Evolutionary conservation across 1,284 basidiomycete species (phyloP).

Genomic region (Cryptococcus neoformans): DNA sequence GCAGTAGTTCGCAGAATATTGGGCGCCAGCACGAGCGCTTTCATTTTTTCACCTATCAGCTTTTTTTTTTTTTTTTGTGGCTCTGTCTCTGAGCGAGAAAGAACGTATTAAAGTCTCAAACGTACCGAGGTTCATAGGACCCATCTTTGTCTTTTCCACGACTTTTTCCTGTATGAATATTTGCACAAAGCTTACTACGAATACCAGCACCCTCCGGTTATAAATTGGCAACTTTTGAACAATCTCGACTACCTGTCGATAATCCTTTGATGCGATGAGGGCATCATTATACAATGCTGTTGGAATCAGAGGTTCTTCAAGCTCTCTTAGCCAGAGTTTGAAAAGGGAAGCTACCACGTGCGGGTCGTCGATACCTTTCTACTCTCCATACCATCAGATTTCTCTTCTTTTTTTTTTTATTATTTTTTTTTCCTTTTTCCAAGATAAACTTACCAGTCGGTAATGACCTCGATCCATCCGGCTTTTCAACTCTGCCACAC

Average conservation of each 20-base stretch:
- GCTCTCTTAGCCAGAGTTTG: constrained; percentile 88
- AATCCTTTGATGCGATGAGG: constrained; percentile 57
- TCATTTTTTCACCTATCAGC: constrained; percentile 57
- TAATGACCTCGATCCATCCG: constrained; percentile 88
- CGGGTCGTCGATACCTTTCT: constrained; percentile 69
- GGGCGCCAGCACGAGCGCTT: constrained; percentile 77
- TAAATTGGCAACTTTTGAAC: constrained; percentile 73
- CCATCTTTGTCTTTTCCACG: constrained; percentile 77
- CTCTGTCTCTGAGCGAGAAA: background rate
- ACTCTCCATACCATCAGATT: background rate
- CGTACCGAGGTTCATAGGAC: constrained; percentile 49
- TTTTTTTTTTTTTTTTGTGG: no score
- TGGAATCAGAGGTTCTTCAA: constrained; percentile 81
- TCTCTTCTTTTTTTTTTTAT: background rate
- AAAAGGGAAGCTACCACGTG: constrained; percentile 81
- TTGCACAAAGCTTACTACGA: constrained; percentile 84
- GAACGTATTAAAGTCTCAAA: background rate
- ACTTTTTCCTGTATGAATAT: constrained; percentile 75
- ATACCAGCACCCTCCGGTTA: constrained; percentile 77
- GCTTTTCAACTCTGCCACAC: constrained; percentile 76
- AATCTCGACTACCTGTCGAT: constrained; percentile 67
- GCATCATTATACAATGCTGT: constrained; percentile 66
- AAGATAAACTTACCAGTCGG: constrained; percentile 60
- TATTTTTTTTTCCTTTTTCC: background rate
- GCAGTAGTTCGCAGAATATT: constrained; percentile 79